phyloP scores from a whole-genome alignment of 2,329 filamentous ascomycete species.

The Trichoderma semiorbis region DNA sequence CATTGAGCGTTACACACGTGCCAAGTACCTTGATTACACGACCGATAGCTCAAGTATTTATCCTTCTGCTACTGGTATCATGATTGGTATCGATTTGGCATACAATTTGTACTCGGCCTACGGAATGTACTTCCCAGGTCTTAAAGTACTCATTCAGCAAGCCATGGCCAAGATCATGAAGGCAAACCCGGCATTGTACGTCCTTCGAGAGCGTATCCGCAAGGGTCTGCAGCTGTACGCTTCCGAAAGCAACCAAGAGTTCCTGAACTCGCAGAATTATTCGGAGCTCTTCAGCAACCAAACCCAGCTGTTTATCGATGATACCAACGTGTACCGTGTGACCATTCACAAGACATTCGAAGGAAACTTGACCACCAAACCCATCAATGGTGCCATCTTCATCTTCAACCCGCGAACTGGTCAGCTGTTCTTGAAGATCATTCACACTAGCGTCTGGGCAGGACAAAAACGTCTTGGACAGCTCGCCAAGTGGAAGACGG shows the following conservation, averaged over 20 bases:
- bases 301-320: slow-evolving; percentile 97
- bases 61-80: slow-evolving; percentile 90
- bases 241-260: slow-evolving; percentile 98
- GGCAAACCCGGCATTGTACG: slow-evolving; percentile 93
- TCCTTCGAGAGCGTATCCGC: slow-evolving; percentile 92
- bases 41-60: slow-evolving; percentile 99
- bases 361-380: slow-evolving; percentile 97
- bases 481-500: slow-evolving; percentile 98
- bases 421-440: slow-evolving; percentile 97
- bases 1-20: slow-evolving; percentile 94
- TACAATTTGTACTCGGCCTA: slow-evolving; percentile 99
- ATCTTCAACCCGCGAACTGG: slow-evolving; percentile 99
- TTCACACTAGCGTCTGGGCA: slow-evolving; percentile 98
- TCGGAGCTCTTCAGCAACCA: slow-evolving; percentile 99
- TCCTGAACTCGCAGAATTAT: slow-evolving; percentile 98
- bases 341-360: slow-evolving; percentile 99
- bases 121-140: slow-evolving; percentile 95
- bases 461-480: slow-evolving; percentile 98
- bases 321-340: slow-evolving; percentile 98
- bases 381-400: slow-evolving; percentile 99
- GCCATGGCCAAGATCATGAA: slow-evolving; percentile 99
- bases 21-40: slow-evolving; percentile 98
- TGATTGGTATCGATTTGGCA: slow-evolving; percentile 95
- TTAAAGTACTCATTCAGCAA: slow-evolving; percentile 93
- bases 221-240: slow-evolving; percentile 98